phyloP scores from a whole-genome alignment of 257 asterid species.

The Penstemon barbatus region DNA sequence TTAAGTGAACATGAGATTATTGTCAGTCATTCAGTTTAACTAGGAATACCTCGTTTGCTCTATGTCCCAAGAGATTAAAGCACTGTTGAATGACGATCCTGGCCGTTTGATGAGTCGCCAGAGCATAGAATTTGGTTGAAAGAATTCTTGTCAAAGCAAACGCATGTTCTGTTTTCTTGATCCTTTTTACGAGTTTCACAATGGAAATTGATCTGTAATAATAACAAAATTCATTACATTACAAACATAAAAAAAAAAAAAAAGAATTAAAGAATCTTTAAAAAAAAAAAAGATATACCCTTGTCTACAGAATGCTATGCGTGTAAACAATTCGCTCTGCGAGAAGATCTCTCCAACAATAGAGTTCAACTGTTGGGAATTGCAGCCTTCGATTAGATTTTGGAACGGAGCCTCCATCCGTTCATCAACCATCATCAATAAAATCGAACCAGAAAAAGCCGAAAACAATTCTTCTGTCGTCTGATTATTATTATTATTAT shows the following conservation, averaged over 20 bases:
- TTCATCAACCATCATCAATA: constrained; percentile 21
- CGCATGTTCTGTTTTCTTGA: constrained; percentile 30
- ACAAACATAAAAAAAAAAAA: too few species aligned
- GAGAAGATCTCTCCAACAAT: constrained; percentile 14
- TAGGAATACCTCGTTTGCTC: constrained; percentile 33
- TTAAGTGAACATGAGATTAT: too few species aligned
- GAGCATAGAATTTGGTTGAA: constrained; percentile 11
- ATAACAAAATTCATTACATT: not conserved
- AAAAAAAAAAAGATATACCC: constrained; percentile 30
- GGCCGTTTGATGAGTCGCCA: constrained; percentile 32
- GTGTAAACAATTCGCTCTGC: not conserved
- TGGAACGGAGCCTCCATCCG: not conserved
- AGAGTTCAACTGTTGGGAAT: constrained; percentile 7
- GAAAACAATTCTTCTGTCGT: not conserved
- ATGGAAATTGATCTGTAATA: constrained; percentile 35
- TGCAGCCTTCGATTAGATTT: constrained; percentile 22
- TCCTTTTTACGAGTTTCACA: constrained; percentile 27
- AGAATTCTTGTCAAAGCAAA: constrained; percentile 12
- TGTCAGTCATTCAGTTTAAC: too few species aligned
- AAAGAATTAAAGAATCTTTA: not conserved
- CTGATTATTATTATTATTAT: not conserved
- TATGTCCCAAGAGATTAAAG: constrained; percentile 23
- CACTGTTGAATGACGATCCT: constrained; percentile 30
- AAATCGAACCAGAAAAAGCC: not conserved
- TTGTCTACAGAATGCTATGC: constrained; percentile 27